Percentiles rank a stretch among this genome's conserved stretches.
Evolutionary conservation across 2,329 filamentous ascomycete genomes (phyloP).

Genomic region (Hypoxylon sp.): DNA sequence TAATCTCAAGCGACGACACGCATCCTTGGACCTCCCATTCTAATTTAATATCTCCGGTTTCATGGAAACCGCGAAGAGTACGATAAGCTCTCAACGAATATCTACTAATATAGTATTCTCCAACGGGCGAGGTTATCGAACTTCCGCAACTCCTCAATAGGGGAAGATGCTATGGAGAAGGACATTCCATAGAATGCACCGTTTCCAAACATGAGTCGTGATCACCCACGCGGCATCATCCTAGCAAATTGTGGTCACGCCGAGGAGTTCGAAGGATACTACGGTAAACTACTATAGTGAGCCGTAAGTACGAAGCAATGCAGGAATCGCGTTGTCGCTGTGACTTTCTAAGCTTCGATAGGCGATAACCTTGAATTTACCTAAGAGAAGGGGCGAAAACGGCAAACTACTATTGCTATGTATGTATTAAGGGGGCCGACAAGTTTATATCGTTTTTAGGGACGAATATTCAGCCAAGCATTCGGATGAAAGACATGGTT

Average conservation of each 20-base stretch:
- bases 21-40: not conserved
- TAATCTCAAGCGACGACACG: not conserved
- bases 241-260: constrained; percentile 9
- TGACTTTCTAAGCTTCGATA: not conserved
- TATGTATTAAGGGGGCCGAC: not conserved
- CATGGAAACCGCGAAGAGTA: not conserved
- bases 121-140: not conserved
- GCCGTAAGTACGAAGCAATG: not conserved
- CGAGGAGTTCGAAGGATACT: not conserved
- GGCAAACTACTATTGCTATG: not conserved
- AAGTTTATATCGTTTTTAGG: not conserved
- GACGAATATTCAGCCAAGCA: not conserved
- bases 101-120: not conserved
- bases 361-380: not conserved
- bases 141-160: not conserved
- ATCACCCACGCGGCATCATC: not conserved
- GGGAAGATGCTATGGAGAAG: not conserved
- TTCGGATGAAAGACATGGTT: not conserved
- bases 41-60: not conserved
- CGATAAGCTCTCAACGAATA: too few relatives aligned
- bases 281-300: not conserved
- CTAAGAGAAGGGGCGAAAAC: not conserved
- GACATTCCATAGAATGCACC: not conserved
- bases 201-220: not conserved
- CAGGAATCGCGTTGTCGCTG: not conserved